Conservation (phyloP, 805 yeast genomes). For the Wickerhamomyces pijperi region DNA sequence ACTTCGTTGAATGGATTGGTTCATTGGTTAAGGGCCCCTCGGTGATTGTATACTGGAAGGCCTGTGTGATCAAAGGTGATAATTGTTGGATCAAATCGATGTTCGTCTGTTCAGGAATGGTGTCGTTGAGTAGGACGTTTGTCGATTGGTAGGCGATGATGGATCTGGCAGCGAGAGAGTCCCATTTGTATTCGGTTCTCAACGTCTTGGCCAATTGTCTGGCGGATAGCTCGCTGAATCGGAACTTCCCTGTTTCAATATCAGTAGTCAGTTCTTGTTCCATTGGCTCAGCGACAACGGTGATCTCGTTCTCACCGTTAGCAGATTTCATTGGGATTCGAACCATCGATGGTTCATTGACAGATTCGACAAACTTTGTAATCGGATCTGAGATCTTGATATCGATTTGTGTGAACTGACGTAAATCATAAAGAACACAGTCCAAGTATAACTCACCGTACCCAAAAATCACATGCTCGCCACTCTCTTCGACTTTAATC, state of each 20-base stretch:
- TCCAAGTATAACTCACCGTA: conserved; percentile 87
- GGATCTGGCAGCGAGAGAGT: conserved; percentile 70
- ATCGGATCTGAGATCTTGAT: conserved; percentile 81
- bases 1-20: conserved; percentile 56
- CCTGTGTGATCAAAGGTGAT: conserved; percentile 53
- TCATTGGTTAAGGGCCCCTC: conserved; percentile 95
- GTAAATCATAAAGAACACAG: conserved; percentile 66
- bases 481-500: conserved; percentile 76
- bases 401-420: conserved; percentile 48
- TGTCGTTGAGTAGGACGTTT: conserved; percentile 56
- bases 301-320: conserved; percentile 42
- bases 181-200: conserved; percentile 61
- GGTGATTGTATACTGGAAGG: conserved; percentile 71
- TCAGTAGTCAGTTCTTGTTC: conserved; percentile 42
- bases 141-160: conserved; percentile 74
- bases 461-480: conserved; percentile 72
- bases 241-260: conserved; percentile 37
- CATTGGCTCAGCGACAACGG: conserved; percentile 71
- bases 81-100: conserved; percentile 31
- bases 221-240: conserved; percentile 17
- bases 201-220: conserved; percentile 39
- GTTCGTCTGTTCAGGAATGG: conserved; percentile 61
- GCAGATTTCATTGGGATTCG: conserved; percentile 52
- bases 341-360: conserved; percentile 51
- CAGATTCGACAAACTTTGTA: conserved; percentile 70